These are phyloP conservation scores for Paracoccidioides brasiliensis DNA, from an alignment of 2,329 filamentous ascomycete genomes.

Conservation along the genomic window DNA sequence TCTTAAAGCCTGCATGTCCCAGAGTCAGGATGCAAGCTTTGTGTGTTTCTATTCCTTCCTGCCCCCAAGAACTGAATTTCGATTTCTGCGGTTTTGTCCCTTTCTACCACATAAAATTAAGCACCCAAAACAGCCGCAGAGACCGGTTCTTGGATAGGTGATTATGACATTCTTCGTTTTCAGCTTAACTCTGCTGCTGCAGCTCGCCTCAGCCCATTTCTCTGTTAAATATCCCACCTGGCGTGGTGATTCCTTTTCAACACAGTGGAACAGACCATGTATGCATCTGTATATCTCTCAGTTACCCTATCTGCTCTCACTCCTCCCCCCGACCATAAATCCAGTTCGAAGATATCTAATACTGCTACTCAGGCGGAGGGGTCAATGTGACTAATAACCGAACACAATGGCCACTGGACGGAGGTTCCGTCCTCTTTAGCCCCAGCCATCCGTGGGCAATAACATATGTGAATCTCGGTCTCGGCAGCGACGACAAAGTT, in stretches of 20 bases:
- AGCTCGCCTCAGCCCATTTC: constrained; percentile 16
- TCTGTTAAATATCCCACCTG: constrained; percentile 20
- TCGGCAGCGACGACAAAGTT: constrained; percentile 27
- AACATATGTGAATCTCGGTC: constrained; percentile 36
- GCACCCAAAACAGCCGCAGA: neutral
- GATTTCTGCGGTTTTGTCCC: neutral
- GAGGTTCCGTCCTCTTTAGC: constrained; percentile 31
- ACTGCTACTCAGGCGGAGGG: constrained; percentile 21
- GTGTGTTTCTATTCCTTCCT: neutral
- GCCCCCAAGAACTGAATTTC: neutral
- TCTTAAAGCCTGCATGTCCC: neutral
- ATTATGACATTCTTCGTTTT: neutral
- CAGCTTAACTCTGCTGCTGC: constrained; percentile 1
- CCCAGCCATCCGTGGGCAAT: constrained; percentile 32
- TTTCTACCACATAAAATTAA: neutral
- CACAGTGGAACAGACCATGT: constrained; percentile 32
- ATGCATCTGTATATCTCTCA: constrained; percentile 4
- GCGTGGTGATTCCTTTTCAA: constrained; percentile 32
- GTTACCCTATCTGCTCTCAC: neutral
- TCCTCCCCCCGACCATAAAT: neutral
- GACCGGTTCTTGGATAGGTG: neutral
- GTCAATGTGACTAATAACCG: constrained; percentile 32
- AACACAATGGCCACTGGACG: constrained; percentile 34
- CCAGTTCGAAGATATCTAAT: constrained; percentile 2
- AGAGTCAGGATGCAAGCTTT: neutral